These are phyloP conservation scores for Acacia concinna DNA, from an alignment of 331 rosid genomes.

Conservation along the genomic window DNA sequence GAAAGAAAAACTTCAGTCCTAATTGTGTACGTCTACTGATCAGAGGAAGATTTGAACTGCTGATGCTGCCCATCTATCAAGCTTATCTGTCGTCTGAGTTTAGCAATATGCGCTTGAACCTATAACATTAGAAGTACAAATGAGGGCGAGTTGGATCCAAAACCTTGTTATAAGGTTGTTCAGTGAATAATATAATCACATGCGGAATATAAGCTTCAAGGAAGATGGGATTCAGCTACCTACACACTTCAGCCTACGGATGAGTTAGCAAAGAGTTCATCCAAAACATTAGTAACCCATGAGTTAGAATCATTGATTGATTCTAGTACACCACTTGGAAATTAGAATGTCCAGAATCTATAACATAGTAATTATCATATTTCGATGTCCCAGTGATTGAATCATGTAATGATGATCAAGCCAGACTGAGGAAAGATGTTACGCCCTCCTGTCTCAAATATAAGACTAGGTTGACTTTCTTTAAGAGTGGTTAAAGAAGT, in stretches of 20 bases:
- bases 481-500: too few relatives aligned
- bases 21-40: conserved; percentile 50
- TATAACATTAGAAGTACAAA: conserved; percentile 28
- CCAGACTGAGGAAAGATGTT: conserved; percentile 20
- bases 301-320: too few relatives aligned
- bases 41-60: conserved; percentile 54
- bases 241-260: conserved; percentile 1
- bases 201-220: conserved; percentile 12
- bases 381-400: conserved; percentile 19
- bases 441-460: too few relatives aligned
- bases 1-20: conserved; percentile 30
- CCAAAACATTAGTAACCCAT: background rate
- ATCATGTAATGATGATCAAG: conserved; percentile 25
- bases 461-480: too few relatives aligned
- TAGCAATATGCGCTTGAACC: conserved; percentile 85
- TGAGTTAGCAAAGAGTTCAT: background rate
- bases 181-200: conserved; percentile 19
- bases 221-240: conserved; percentile 16
- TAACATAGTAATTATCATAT: conserved; percentile 20
- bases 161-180: conserved; percentile 9
- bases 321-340: conserved; percentile 20
- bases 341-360: conserved; percentile 19
- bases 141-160: conserved; percentile 25
- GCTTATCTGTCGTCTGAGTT: conserved; percentile 65
- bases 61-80: conserved; percentile 69